Evolutionary conservation across 163 green algal genomes (phyloP).

Genomic region (Volvox carteri): DNA sequence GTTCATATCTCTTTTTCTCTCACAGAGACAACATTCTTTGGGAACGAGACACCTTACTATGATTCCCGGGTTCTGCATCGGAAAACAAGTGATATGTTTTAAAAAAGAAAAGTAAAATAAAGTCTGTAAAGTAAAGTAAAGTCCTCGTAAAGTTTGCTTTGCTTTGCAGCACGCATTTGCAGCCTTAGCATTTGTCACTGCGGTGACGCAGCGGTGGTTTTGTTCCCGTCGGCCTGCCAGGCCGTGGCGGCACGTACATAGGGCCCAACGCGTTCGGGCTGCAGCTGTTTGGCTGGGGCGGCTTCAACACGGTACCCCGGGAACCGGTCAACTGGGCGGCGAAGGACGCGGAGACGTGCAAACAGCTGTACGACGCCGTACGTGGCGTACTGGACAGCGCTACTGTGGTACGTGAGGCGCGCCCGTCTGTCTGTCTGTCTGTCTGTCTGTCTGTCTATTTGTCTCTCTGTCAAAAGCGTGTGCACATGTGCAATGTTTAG

Average conservation of each 20-base stretch:
- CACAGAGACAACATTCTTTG: no score
- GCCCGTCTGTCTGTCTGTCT: background rate
- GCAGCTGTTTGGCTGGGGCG: slow-evolving; percentile 57
- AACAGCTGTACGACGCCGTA: slow-evolving; percentile 26
- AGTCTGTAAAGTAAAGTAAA: no score
- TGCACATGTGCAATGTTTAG: no score
- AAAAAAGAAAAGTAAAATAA: no score
- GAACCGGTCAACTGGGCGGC: slow-evolving; percentile 37
- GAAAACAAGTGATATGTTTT: no score
- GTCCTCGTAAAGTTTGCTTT: no score
- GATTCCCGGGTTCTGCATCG: no score
- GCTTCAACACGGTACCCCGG: slow-evolving; percentile 44
- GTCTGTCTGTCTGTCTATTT: background rate
- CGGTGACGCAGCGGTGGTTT: no score
- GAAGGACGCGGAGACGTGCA: slow-evolving; percentile 21
- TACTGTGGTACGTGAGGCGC: slow-evolving; percentile 2
- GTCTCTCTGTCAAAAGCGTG: no score
- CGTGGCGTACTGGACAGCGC: slow-evolving; percentile 40
- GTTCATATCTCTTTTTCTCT: no score
- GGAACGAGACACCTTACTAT: no score
- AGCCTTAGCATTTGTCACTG: background rate
- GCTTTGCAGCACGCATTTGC: background rate
- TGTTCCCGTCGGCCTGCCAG: no score
- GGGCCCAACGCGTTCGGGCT: slow-evolving; percentile 30
- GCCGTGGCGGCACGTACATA: slow-evolving; percentile 47